Conservation (phyloP, 1,284 basidiomycete species). For the Cerioporus squamosus region DNA sequence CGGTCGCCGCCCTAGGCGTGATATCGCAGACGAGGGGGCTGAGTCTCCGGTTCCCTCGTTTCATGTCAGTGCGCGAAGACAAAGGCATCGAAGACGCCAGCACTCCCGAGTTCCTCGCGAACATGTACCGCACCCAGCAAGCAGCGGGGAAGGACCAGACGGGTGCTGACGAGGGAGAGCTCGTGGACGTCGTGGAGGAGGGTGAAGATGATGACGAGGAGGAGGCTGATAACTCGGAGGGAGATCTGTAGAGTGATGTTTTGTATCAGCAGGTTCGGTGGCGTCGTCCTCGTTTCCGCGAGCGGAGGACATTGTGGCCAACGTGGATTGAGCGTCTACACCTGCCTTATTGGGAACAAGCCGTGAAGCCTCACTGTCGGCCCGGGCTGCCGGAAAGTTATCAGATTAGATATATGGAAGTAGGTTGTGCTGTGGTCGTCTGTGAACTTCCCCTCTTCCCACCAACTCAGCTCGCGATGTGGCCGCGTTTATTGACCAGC, state of each 20-base stretch:
- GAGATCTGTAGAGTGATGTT: background rate
- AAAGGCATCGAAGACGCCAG: constrained; percentile 83
- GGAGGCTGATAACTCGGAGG: constrained; percentile 2
- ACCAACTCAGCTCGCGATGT: constrained; percentile 3
- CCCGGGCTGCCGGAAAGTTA: background rate
- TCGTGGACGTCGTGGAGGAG: constrained; percentile 54
- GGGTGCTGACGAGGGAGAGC: constrained; percentile 57
- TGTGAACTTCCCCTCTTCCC: background rate
- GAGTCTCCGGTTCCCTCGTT: constrained; percentile 89
- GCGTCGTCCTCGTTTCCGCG: constrained; percentile 8
- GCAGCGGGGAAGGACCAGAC: constrained; percentile 41
- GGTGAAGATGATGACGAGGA: constrained; percentile 40
- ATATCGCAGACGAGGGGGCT: constrained; percentile 73
- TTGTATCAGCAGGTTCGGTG: constrained; percentile 1
- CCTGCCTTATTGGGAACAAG: constrained; percentile 1
- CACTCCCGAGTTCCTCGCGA: constrained; percentile 71
- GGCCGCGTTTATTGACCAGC: background rate
- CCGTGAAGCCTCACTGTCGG: background rate
- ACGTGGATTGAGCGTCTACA: constrained; percentile 11
- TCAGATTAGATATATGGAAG: background rate
- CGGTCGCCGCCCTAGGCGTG: constrained; percentile 78
- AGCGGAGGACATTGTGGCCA: background rate
- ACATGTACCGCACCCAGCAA: constrained; percentile 71
- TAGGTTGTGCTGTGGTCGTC: background rate
- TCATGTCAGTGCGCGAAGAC: constrained; percentile 81